Percentiles rank a stretch among this genome's conserved stretches.
These are phyloP conservation scores for Lactarius hengduanensis DNA, from an alignment of 768 basidiomycete genomes.

Conservation along the genomic window DNA sequence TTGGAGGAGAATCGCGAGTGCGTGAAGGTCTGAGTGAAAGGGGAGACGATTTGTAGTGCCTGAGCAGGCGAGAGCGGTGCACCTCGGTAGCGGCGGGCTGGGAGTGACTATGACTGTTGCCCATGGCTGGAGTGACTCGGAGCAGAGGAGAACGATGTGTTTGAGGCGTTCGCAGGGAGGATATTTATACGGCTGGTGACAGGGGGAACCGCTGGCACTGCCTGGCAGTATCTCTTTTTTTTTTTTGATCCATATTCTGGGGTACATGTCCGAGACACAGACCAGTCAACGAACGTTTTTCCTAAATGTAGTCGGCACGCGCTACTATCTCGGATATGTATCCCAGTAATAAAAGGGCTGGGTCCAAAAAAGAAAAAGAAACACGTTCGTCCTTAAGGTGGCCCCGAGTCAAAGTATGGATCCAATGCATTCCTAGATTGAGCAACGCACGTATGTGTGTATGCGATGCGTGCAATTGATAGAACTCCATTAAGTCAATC, in stretches of 20 bases:
- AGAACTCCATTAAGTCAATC: slow-evolving; percentile 4
- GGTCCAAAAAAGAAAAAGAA: too few relatives aligned
- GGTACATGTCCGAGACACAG: too few relatives aligned
- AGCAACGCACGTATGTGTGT: slow-evolving; percentile 1
- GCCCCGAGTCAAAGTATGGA: background rate
- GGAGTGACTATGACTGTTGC: slow-evolving; percentile 16
- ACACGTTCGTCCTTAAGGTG: too few relatives aligned
- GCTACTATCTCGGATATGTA: too few relatives aligned
- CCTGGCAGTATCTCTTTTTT: too few relatives aligned
- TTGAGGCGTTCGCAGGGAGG: background rate
- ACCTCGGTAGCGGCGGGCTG: slow-evolving; percentile 3
- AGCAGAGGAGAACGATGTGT: background rate
- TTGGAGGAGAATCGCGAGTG: slow-evolving; percentile 13
- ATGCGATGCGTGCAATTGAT: slow-evolving; percentile 4
- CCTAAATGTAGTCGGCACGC: too few relatives aligned
- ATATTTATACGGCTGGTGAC: slow-evolving; percentile 24
- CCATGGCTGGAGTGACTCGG: slow-evolving; percentile 10
- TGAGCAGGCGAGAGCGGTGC: slow-evolving; percentile 21
- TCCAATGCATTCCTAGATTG: slow-evolving; percentile 19
- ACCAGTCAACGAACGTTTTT: too few relatives aligned
- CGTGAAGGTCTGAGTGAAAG: slow-evolving; percentile 17
- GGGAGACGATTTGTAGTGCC: slow-evolving; percentile 26
- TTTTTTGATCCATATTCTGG: too few relatives aligned
- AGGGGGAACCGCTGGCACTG: background rate
- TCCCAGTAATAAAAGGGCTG: too few relatives aligned